Conservation (phyloP, 768 basidiomycete species). For the Leccinum uliginosum region DNA sequence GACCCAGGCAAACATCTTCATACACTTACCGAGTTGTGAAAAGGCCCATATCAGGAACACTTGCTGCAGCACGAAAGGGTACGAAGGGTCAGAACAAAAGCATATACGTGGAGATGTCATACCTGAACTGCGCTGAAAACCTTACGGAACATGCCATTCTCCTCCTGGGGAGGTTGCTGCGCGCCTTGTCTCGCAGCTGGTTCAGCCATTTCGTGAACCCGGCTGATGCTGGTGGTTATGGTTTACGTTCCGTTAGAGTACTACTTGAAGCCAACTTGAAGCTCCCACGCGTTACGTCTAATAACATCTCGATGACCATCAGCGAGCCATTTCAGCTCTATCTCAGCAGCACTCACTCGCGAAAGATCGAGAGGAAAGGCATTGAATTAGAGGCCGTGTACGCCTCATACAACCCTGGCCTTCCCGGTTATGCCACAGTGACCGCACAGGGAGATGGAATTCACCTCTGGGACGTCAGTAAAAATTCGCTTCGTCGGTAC, state of each 20-base stretch:
- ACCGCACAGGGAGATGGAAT: constrained; percentile 72
- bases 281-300: constrained; percentile 22
- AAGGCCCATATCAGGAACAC: constrained; percentile 60
- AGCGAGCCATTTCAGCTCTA: constrained; percentile 31
- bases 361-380: neutral
- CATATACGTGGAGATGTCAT: constrained; percentile 10
- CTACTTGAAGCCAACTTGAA: neutral
- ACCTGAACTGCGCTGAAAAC: constrained; percentile 43
- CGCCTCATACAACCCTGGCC: constrained; percentile 14
- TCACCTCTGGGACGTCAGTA: constrained; percentile 66
- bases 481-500: neutral
- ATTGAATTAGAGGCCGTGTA: constrained; percentile 11
- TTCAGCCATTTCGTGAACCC: constrained; percentile 22
- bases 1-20: neutral
- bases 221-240: constrained; percentile 5
- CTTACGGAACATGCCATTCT: constrained; percentile 35
- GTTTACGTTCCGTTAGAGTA: neutral
- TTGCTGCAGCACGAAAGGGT: constrained; percentile 45
- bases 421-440: constrained; percentile 60
- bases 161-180: constrained; percentile 18
- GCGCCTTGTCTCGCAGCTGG: constrained; percentile 19
- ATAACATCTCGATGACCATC: constrained; percentile 21
- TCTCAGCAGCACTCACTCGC: constrained; percentile 19
- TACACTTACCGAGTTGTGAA: constrained; percentile 55
- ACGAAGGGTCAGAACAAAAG: constrained; percentile 2